Evolutionary conservation across 345 rosid genomes (phyloP).

Genomic region (Lepidium didymum): DNA sequence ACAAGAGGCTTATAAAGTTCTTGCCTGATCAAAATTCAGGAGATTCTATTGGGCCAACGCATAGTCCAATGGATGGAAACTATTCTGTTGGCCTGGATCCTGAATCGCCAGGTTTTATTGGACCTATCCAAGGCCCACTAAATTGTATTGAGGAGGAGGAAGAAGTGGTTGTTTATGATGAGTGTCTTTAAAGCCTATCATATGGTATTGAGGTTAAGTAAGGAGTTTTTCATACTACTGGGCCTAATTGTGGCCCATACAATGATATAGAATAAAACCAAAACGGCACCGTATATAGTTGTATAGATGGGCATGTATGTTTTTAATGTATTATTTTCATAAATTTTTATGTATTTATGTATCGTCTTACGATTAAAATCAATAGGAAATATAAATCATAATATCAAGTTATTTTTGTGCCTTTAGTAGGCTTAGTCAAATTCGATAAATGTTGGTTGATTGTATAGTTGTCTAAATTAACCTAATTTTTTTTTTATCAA

Average conservation of each 20-base stretch:
- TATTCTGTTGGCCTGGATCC: not conserved
- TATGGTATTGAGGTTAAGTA: not conserved
- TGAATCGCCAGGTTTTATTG: not conserved
- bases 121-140: not conserved
- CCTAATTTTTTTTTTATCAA: too few relatives aligned
- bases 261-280: not conserved
- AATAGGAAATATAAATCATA: too few relatives aligned
- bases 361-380: not conserved
- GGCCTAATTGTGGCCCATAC: not conserved
- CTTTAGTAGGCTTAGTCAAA: too few relatives aligned
- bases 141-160: not conserved
- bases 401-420: too few relatives aligned
- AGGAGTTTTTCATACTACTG: not conserved
- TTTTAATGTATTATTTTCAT: not conserved
- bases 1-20: conserved; percentile 10
- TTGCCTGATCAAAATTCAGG: not conserved
- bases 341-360: not conserved
- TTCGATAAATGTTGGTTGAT: too few relatives aligned
- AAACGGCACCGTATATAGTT: not conserved
- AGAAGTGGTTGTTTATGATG: not conserved
- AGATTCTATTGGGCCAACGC: not conserved
- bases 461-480: too few relatives aligned
- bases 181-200: not conserved
- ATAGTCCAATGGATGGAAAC: not conserved
- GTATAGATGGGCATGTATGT: not conserved